Evolutionary conservation across 1,139 yeast genomes (phyloP).

Genomic region (Blastobotrys persicus): DNA sequence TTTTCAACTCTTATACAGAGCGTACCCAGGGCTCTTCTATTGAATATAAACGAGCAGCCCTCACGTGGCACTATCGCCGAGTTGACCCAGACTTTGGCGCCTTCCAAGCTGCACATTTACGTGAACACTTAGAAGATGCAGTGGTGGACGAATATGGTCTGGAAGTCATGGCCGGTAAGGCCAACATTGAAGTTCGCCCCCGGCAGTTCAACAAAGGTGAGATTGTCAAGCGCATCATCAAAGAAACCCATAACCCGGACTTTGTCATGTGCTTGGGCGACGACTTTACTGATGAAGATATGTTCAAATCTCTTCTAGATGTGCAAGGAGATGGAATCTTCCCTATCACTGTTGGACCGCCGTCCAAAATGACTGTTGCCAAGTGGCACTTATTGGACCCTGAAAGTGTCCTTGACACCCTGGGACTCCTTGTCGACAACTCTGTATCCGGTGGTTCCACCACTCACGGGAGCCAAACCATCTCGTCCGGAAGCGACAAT

Average conservation of each 20-base stretch:
- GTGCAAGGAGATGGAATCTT: constrained; percentile 43
- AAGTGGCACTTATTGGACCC: constrained; percentile 88
- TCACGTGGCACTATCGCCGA: constrained; percentile 97
- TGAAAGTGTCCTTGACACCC: constrained; percentile 75
- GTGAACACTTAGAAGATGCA: constrained; percentile 57
- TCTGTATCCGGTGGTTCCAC: constrained; percentile 4
- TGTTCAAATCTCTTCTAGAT: constrained; percentile 71
- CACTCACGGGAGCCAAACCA: neutral
- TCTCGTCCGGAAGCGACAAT: constrained; percentile 1
- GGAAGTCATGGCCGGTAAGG: constrained; percentile 97
- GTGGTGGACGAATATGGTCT: constrained; percentile 72
- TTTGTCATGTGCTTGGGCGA: constrained; percentile 91
- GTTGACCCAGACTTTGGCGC: constrained; percentile 91
- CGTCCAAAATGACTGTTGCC: constrained; percentile 84
- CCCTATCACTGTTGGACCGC: constrained; percentile 95
- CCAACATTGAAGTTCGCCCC: constrained; percentile 95
- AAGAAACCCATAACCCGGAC: constrained; percentile 56
- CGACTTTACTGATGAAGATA: constrained; percentile 95
- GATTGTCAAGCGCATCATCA: constrained; percentile 76
- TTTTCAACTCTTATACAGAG: constrained; percentile 72
- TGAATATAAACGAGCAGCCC: constrained; percentile 87
- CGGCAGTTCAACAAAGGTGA: constrained; percentile 94
- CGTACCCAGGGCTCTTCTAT: constrained; percentile 87
- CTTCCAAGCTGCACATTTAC: constrained; percentile 76
- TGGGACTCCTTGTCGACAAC: constrained; percentile 59